Percentiles rank a stretch among this genome's conserved stretches.
Evolutionary conservation across 2,329 filamentous ascomycete genomes (phyloP).

Genomic region (Ilyonectria destructans): DNA sequence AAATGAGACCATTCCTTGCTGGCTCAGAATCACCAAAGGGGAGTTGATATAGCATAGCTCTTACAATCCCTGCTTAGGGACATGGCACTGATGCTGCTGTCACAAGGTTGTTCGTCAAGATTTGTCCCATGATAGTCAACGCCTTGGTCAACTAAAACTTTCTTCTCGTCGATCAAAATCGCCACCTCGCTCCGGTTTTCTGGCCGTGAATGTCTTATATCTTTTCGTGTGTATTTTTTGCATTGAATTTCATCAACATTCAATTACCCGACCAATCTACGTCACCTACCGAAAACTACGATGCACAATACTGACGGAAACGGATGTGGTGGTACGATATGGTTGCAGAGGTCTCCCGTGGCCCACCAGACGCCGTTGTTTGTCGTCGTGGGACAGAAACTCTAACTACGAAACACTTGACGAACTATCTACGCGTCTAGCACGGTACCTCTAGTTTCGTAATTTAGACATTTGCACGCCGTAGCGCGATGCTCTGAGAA

Average conservation of each 20-base stretch:
- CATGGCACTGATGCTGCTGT: conserved; percentile 22
- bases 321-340: conserved; percentile 29
- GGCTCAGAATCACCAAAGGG: conserved; percentile 17
- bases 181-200: conserved; percentile 12
- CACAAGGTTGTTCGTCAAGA: conserved; percentile 26
- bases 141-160: conserved; percentile 16
- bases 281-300: conserved; percentile 21
- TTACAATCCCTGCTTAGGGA: conserved; percentile 21
- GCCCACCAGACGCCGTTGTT: conserved; percentile 59
- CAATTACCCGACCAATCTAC: conserved; percentile 9
- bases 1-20: conserved; percentile 23
- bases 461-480: conserved; percentile 50
- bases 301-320: conserved; percentile 46
- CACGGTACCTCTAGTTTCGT: conserved; percentile 51
- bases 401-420: conserved; percentile 65
- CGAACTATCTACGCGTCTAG: conserved; percentile 59
- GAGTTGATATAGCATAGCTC: conserved; percentile 24
- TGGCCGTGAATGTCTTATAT: conserved; percentile 5
- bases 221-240: no score
- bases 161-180: conserved; percentile 14
- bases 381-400: conserved; percentile 67
- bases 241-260: conserved; percentile 1
- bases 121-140: conserved; percentile 16
- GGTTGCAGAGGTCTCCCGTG: conserved; percentile 44
- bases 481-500: no score